Conservation (phyloP, 2,329 filamentous ascomycete species). For the Exophiala aquamarina region DNA sequence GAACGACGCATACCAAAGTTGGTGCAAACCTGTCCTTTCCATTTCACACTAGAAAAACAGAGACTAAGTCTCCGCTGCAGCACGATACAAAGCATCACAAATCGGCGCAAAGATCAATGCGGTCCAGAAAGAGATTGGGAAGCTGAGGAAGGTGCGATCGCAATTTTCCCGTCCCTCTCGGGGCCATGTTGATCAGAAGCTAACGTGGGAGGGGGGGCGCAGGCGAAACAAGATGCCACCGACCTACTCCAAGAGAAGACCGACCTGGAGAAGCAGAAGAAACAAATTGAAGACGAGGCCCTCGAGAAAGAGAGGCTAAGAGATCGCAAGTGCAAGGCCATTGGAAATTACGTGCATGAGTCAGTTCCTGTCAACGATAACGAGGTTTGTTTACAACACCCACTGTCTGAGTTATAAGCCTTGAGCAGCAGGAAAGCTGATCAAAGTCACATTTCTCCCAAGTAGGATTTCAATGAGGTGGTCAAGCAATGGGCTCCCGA, state of each 20-base stretch:
- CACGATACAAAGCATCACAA: conserved; percentile 76
- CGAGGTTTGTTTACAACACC: conserved; percentile 50
- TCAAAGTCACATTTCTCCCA: conserved; percentile 29
- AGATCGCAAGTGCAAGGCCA: conserved; percentile 74
- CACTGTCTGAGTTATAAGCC: neutral
- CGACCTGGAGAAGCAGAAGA: conserved; percentile 78
- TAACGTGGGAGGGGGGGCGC: neutral
- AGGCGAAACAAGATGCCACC: conserved; percentile 83
- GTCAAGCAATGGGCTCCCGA: conserved; percentile 79
- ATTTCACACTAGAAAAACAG: neutral
- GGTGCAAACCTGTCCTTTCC: neutral
- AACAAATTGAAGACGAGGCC: conserved; percentile 71
- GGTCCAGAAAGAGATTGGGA: conserved; percentile 83
- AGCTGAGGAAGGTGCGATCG: conserved; percentile 75
- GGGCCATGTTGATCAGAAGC: neutral
- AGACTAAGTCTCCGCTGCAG: conserved; percentile 37
- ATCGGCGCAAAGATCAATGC: conserved; percentile 83
- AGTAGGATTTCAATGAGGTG: conserved; percentile 72
- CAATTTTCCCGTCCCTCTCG: neutral
- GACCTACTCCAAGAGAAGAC: conserved; percentile 77
- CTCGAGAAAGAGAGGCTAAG: conserved; percentile 72
- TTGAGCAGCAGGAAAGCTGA: neutral
- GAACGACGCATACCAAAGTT: conserved; percentile 26
- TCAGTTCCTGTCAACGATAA: conserved; percentile 80
- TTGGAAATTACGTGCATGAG: conserved; percentile 90